A percentile compares a stretch with the other conserved stretches of the same genome.
phyloP scores from a whole-genome alignment of 371 early-diverging fungal genomes.

The Mucor piriformis region DNA sequence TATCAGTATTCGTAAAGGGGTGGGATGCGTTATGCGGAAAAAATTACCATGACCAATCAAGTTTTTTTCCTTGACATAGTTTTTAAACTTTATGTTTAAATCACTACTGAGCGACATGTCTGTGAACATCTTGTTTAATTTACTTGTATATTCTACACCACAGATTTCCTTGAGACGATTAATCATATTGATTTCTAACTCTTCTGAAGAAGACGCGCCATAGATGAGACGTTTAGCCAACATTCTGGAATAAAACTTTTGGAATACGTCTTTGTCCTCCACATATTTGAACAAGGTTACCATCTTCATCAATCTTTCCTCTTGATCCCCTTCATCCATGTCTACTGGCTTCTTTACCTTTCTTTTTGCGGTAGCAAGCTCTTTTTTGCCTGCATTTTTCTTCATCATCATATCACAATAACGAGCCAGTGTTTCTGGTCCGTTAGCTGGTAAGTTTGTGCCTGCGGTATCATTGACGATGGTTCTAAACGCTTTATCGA shows the following conservation, averaged over 20 bases:
- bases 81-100: constrained; percentile 58
- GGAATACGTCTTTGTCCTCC: constrained; percentile 94
- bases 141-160: constrained; percentile 91
- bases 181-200: constrained; percentile 86
- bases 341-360: constrained; percentile 19
- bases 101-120: constrained; percentile 89
- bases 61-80: constrained; percentile 43
- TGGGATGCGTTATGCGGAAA: background rate
- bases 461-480: constrained; percentile 67
- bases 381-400: constrained; percentile 53
- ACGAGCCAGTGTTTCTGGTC: constrained; percentile 80
- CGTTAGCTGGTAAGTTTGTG: constrained; percentile 48
- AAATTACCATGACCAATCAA: constrained; percentile 44
- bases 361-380: constrained; percentile 15
- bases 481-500: constrained; percentile 84
- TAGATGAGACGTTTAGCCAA: constrained; percentile 88
- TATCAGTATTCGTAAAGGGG: background rate
- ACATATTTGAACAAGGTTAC: constrained; percentile 85
- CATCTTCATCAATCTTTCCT: constrained; percentile 57
- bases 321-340: constrained; percentile 52
- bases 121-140: constrained; percentile 91
- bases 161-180: constrained; percentile 86
- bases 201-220: constrained; percentile 78
- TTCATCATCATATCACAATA: constrained; percentile 83
- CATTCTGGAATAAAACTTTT: constrained; percentile 89